Base-by-base conservation (phyloP, 352 stramenopile species). In the Globisporangium spinosum region DNA sequence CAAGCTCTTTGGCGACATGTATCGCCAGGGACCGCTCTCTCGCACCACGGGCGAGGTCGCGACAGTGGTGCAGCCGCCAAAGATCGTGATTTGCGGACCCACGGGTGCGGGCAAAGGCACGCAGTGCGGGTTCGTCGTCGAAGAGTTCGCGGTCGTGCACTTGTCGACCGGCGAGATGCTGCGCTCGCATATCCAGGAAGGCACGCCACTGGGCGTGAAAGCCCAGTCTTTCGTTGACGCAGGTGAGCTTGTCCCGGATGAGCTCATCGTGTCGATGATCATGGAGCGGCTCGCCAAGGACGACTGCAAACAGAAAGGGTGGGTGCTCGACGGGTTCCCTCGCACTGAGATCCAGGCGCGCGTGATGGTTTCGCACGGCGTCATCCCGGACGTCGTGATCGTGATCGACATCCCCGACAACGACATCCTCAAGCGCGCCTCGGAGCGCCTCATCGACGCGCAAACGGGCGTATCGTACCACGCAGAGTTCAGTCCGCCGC, bases 251-350 rank as follows among this genome's bases (percentile, higher is more conserved):
- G 91, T 98, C 27, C 95, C 97, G 0, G 96, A 99, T 71, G 74
- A 96, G 9, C 71, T 99, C 10, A 98, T 99, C 64, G 88, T 98
- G 63, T 77, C 97, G 71, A 68, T 93, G 60, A 78, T 94, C 10
- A 63, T 91, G 32, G 81, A 89, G 59, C 80, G 96, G 0, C 78
- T 99, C 0, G 58, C 75, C 38, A 71, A 97, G 67, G 61, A 79
- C 1, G 95, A 98, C 76, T 98, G 95, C 73, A 72, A 84, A 38
- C 61, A 78, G 58, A 82, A 78, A 22, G 97, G 97, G 9, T 99
- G 94, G 90, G 79, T 99, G 15, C 74, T 99, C 0, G 96, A 99
- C 69, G 97, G 97, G 6, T 98, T 98, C 69, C 97, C 97, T 2
- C 88, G 94, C 49, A 98, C 95, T 8, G 82, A 89, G 40, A 85